These are phyloP conservation scores for Glarea lozoyensis DNA, from an alignment of 495 filamentous ascomycete species.

Conservation along the genomic window DNA sequence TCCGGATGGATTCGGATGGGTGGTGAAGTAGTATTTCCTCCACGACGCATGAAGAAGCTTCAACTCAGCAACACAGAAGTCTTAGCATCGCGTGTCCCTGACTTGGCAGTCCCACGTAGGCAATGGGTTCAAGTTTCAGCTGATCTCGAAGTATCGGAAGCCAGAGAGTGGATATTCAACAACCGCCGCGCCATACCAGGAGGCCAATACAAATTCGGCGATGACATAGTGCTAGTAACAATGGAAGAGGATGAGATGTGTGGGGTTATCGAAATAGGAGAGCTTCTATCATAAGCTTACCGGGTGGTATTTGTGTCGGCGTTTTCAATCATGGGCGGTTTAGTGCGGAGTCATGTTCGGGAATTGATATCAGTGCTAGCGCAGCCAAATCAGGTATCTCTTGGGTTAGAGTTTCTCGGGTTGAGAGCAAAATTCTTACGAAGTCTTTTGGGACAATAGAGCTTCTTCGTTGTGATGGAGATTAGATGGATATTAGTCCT, in stretches of 20 bases:
- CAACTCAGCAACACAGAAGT: constrained; percentile 24
- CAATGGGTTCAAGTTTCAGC: constrained; percentile 38
- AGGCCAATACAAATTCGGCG: constrained; percentile 16
- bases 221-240: constrained; percentile 35
- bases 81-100: constrained; percentile 18
- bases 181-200: constrained; percentile 6
- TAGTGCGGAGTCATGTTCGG: neutral
- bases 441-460: too few species aligned
- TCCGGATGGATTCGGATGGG: constrained; percentile 37
- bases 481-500: too few species aligned
- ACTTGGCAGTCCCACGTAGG: constrained; percentile 26
- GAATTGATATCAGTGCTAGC: neutral
- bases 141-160: constrained; percentile 30
- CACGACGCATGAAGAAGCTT: constrained; percentile 30
- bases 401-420: neutral
- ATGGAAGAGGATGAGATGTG: constrained; percentile 31
- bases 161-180: constrained; percentile 28
- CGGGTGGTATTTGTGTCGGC: neutral
- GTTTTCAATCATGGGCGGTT: neutral
- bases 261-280: constrained; percentile 35
- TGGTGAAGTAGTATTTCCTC: constrained; percentile 30
- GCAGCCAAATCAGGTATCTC: constrained; percentile 1
- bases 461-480: too few species aligned
- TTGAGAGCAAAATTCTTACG: too few species aligned
- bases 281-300: constrained; percentile 9